Evolutionary conservation across 1,284 basidiomycete genomes (phyloP), one percentile per base, ranked within the genome.

Genomic region (Prillingera fragicola): DNA sequence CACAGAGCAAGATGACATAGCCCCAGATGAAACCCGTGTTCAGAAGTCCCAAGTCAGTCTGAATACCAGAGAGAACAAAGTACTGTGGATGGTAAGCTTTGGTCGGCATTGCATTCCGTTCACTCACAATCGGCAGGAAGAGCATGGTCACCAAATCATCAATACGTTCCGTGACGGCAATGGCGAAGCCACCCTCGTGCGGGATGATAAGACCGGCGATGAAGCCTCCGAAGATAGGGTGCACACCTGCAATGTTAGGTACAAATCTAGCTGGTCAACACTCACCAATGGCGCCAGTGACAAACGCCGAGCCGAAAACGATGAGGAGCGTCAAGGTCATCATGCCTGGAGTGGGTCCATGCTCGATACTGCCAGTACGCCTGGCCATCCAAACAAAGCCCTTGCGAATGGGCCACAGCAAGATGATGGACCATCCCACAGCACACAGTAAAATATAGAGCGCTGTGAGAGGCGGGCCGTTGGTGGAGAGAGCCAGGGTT

Each of bases 401-500:
- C 45, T 58, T 65, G 58, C 79, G 82, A 42, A 83, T 78, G 1
- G 85, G 79, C 65, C 87, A 81, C 23, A 94, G 76, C 8, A 96
- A 73, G 58, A 91, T 66, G 8, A 94, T 60, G 0, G 84, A 79
- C 82, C 85, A 96, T 0, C 78, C 94, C 8, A 95, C 72, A 41
- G 86, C 85, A 12, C 77, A 73, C 13, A 94, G 75, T n/a, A 94
- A 77, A 45, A 88, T 82, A 71, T 83, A 92, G 18, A 95, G 74
- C 0, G 87, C 86, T 1, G 79, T 83, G 1, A 85, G 61, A 3
- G 69, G 67, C 8, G 60, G 58, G 19, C 52, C 52, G n/a, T 67
- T 85, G 52, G 94, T 95, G 50, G 92, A 87, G 33, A 97, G 80
- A 0, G 90, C 86, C 8, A 96, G 84, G 6, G 85, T 86, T 38